Evolutionary conservation across 768 basidiomycete species (phyloP).

Genomic region (Asterophora lycoperdoides): DNA sequence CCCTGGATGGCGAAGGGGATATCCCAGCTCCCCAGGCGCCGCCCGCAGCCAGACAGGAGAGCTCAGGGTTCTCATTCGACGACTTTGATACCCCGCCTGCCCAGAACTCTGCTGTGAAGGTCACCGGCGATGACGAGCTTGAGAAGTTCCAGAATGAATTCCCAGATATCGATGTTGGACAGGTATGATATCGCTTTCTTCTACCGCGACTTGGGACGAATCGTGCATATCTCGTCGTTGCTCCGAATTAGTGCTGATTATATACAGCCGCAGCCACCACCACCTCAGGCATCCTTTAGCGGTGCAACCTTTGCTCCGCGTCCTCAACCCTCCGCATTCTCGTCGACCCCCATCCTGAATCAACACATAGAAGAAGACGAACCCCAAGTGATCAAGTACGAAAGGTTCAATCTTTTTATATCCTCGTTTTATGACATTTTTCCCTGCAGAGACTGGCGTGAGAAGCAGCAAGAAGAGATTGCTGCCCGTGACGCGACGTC

Average conservation of each 20-base stretch:
- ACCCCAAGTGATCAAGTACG: conserved; percentile 81
- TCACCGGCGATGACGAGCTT: conserved; percentile 82
- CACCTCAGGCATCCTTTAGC: conserved; percentile 36
- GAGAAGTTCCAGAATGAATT: conserved; percentile 85
- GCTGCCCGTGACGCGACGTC: conserved; percentile 77
- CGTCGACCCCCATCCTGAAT: conserved; percentile 70
- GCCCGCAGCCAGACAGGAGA: conserved; percentile 28
- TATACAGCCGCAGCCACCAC: conserved; percentile 29
- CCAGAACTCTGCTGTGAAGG: conserved; percentile 56
- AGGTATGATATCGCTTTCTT: conserved; percentile 24
- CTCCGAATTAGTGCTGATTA: background rate
- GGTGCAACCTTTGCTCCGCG: conserved; percentile 67
- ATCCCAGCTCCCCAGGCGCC: conserved; percentile 35
- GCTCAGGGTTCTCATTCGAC: conserved; percentile 59
- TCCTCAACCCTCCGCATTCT: conserved; percentile 66
- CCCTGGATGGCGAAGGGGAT: conserved; percentile 62
- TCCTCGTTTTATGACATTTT: background rate
- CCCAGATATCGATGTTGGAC: conserved; percentile 64
- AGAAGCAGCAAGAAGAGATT: conserved; percentile 81
- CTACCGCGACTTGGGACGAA: background rate
- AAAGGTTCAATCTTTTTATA: conserved; percentile 5
- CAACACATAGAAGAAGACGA: conserved; percentile 73
- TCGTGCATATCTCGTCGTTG: background rate
- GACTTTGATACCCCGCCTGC: conserved; percentile 52
- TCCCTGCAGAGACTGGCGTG: conserved; percentile 72